These are phyloP conservation scores for Phallus indusiatus DNA, from an alignment of 768 basidiomycete genomes.

Conservation along the genomic window DNA sequence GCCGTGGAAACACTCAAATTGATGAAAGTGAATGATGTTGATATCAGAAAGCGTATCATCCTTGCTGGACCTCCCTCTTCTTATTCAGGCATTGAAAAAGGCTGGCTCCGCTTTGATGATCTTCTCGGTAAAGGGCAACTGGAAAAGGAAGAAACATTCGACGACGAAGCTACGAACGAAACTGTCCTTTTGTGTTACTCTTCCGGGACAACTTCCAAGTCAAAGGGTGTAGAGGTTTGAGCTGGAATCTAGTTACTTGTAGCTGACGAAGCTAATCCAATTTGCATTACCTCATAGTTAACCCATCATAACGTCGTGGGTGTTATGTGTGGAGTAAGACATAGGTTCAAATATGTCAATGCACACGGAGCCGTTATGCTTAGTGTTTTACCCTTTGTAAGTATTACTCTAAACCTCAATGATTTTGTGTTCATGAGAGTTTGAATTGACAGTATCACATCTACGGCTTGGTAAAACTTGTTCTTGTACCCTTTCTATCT, in stretches of 20 bases:
- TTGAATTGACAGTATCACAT: slow-evolving; percentile 1
- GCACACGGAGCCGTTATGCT: slow-evolving; percentile 29
- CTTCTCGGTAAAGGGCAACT: slow-evolving; percentile 45
- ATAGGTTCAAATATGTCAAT: not conserved
- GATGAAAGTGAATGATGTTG: slow-evolving; percentile 34
- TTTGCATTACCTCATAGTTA: not conserved
- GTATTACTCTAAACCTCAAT: not conserved
- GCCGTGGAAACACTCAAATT: slow-evolving; percentile 48
- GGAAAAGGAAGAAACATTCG: slow-evolving; percentile 43
- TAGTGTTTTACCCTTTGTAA: slow-evolving; percentile 48
- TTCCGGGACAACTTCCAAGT: slow-evolving; percentile 66
- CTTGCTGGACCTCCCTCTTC: slow-evolving; percentile 33
- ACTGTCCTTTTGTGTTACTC: slow-evolving; percentile 59
- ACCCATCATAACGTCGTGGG: not conserved
- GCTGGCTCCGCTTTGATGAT: slow-evolving; percentile 29
- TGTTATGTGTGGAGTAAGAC: not conserved
- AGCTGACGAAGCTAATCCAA: not conserved
- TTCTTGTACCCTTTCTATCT: slow-evolving; percentile 44
- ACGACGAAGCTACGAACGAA: slow-evolving; percentile 43
- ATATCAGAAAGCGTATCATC: slow-evolving; percentile 46
- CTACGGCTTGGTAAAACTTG: slow-evolving; percentile 46
- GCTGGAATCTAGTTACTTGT: not conserved
- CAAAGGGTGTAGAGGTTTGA: slow-evolving; percentile 52
- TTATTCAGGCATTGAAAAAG: slow-evolving; percentile 17
- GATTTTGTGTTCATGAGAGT: not conserved